These are phyloP conservation scores for Alloascoidea hylecoeti DNA, from an alignment of 805 yeast species.

Conservation along the genomic window DNA sequence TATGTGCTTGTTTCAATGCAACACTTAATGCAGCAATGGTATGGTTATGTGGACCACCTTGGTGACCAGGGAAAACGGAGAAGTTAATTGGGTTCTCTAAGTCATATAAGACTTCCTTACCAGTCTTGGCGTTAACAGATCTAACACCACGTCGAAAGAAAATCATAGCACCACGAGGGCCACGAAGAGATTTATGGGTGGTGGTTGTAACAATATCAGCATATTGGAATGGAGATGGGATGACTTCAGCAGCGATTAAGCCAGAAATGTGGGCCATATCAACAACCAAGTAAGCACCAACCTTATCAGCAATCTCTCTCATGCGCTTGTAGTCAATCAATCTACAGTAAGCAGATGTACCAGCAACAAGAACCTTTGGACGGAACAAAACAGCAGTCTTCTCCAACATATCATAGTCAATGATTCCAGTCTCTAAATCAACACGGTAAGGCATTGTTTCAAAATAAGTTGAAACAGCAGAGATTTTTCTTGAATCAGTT, in stretches of 20 bases:
- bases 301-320: slow-evolving; percentile 93
- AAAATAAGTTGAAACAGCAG: slow-evolving; percentile 91
- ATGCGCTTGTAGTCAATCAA: slow-evolving; percentile 92
- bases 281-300: slow-evolving; percentile 89
- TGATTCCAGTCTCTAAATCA: slow-evolving; percentile 79
- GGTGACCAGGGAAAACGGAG: slow-evolving; percentile 99
- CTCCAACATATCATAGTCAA: slow-evolving; percentile 92
- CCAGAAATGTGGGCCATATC: slow-evolving; percentile 99
- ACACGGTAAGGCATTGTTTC: slow-evolving; percentile 99
- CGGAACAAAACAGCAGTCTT: slow-evolving; percentile 83
- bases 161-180: slow-evolving; percentile 99
- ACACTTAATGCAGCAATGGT: slow-evolving; percentile 96
- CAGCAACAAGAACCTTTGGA: slow-evolving; percentile 94
- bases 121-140: slow-evolving; percentile 75
- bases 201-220: slow-evolving; percentile 98
- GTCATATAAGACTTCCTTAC: slow-evolving; percentile 83
- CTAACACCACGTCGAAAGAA: slow-evolving; percentile 95
- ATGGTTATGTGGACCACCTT: slow-evolving; percentile 99
- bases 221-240: slow-evolving; percentile 91
- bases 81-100: slow-evolving; percentile 92
- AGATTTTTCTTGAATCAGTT: slow-evolving; percentile 84
- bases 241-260: slow-evolving; percentile 88
- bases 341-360: slow-evolving; percentile 97
- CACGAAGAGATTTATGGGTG: slow-evolving; percentile 96
- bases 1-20: slow-evolving; percentile 86